Percentiles rank a stretch among this genome's conserved stretches.
phyloP scores from a whole-genome alignment of 2,329 filamentous ascomycete genomes.

The Venturia pyrina region DNA sequence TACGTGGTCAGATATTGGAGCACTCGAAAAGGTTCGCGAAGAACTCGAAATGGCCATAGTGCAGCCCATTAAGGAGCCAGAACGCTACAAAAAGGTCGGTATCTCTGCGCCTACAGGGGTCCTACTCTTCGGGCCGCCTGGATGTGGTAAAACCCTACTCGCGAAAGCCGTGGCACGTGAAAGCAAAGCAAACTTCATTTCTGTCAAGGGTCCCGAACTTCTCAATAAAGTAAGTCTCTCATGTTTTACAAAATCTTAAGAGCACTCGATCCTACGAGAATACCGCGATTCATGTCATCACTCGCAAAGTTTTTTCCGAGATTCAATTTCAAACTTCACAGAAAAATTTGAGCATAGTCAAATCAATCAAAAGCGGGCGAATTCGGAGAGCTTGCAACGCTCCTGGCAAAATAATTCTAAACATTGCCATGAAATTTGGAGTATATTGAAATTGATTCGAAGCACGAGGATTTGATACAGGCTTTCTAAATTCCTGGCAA shows the following conservation, averaged over 20 bases:
- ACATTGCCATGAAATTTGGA: no score
- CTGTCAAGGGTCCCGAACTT: constrained; percentile 90
- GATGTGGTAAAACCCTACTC: constrained; percentile 91
- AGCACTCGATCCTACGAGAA: neutral
- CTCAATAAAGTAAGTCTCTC: constrained; percentile 62
- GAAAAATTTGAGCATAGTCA: no score
- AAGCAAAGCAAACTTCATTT: constrained; percentile 94
- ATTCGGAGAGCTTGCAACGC: no score
- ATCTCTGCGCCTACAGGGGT: constrained; percentile 77
- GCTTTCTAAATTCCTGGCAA: neutral
- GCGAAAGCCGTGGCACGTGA: constrained; percentile 95
- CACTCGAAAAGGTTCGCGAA: constrained; percentile 66
- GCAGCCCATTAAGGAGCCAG: constrained; percentile 74
- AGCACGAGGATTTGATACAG: no score
- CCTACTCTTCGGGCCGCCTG: constrained; percentile 90
- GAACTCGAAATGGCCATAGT: constrained; percentile 81
- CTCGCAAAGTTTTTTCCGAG: neutral
- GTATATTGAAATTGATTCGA: no score
- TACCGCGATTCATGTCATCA: neutral
- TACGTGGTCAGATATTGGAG: constrained; percentile 87
- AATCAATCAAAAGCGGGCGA: no score
- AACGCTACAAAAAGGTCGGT: constrained; percentile 65
- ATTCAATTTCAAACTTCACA: no score
- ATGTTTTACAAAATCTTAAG: neutral
- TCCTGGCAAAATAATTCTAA: no score